phyloP scores from a whole-genome alignment of 257 asterid species.

The Petunia axillaris region DNA sequence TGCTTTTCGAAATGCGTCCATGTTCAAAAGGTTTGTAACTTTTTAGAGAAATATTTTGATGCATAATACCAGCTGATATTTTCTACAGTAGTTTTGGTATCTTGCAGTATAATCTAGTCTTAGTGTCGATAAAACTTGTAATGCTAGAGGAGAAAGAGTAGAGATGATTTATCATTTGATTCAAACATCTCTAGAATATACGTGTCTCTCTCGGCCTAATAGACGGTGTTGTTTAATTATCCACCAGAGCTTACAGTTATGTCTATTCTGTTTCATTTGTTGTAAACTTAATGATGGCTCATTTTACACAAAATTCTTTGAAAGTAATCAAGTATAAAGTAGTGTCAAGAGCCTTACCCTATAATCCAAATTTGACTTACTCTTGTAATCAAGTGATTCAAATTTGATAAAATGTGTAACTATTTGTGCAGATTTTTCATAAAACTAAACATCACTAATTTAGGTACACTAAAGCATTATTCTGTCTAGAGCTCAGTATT shows the following conservation, averaged over 20 bases:
- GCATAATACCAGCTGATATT: not conserved
- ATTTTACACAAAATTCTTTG: not conserved
- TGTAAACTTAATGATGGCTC: not conserved
- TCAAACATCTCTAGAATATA: not conserved
- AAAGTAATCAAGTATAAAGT: not conserved
- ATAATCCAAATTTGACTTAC: not conserved
- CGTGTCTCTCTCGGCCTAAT: too few relatives aligned
- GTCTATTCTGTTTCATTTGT: not conserved
- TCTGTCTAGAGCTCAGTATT: not conserved
- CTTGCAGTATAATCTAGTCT: not conserved
- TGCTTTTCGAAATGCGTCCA: conserved; percentile 71
- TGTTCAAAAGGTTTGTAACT: conserved; percentile 68
- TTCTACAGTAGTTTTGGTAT: not conserved
- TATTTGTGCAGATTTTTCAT: not conserved
- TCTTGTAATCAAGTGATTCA: not conserved
- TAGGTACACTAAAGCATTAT: not conserved
- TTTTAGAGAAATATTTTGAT: not conserved
- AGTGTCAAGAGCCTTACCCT: not conserved
- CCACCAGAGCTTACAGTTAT: too few relatives aligned
- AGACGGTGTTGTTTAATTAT: too few relatives aligned
- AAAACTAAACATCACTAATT: not conserved
- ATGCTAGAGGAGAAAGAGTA: not conserved
- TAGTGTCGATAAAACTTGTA: not conserved
- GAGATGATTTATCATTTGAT: not conserved
- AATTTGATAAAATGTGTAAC: not conserved